These are phyloP conservation scores for Penicillium maclennaniae DNA, from an alignment of 495 filamentous ascomycete species.

Conservation along the genomic window DNA sequence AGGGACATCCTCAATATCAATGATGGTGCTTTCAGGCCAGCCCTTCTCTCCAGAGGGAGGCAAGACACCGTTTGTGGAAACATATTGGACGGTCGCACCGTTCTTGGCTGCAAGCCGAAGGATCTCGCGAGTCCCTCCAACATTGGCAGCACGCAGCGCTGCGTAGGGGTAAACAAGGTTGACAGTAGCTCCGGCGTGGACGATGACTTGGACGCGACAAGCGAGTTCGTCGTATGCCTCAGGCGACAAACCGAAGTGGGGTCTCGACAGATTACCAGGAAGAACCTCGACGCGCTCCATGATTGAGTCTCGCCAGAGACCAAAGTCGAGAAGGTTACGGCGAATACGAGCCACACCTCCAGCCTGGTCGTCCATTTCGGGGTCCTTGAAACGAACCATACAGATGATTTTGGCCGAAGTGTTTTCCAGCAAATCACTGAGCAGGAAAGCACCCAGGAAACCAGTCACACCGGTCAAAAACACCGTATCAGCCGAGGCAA, in stretches of 20 bases:
- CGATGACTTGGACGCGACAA: slow-evolving; percentile 54
- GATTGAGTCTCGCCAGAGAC: slow-evolving; percentile 62
- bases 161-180: slow-evolving; percentile 68
- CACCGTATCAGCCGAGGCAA: slow-evolving; percentile 55
- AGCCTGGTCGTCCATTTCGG: slow-evolving; percentile 46
- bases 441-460: slow-evolving; percentile 55
- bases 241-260: slow-evolving; percentile 54
- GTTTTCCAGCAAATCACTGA: slow-evolving; percentile 49
- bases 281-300: slow-evolving; percentile 66
- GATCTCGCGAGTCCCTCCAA: slow-evolving; percentile 60
- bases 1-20: slow-evolving; percentile 56
- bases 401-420: slow-evolving; percentile 63
- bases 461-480: slow-evolving; percentile 59
- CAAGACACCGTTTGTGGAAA: slow-evolving; percentile 66
- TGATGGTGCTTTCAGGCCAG: slow-evolving; percentile 57
- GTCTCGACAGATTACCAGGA: slow-evolving; percentile 58
- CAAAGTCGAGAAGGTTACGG: slow-evolving; percentile 60
- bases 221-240: slow-evolving; percentile 56
- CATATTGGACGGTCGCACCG: slow-evolving; percentile 63
- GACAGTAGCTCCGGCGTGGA: slow-evolving; percentile 63
- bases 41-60: slow-evolving; percentile 51
- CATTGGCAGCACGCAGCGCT: slow-evolving; percentile 54
- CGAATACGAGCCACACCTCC: slow-evolving; percentile 22
- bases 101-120: slow-evolving; percentile 57
- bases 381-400: slow-evolving; percentile 60